Percentiles rank a stretch among this genome's conserved stretches.
These are phyloP conservation scores for Thermomucor indicae-seudaticae DNA, from an alignment of 371 early-diverging fungal genomes.

Conservation along the genomic window DNA sequence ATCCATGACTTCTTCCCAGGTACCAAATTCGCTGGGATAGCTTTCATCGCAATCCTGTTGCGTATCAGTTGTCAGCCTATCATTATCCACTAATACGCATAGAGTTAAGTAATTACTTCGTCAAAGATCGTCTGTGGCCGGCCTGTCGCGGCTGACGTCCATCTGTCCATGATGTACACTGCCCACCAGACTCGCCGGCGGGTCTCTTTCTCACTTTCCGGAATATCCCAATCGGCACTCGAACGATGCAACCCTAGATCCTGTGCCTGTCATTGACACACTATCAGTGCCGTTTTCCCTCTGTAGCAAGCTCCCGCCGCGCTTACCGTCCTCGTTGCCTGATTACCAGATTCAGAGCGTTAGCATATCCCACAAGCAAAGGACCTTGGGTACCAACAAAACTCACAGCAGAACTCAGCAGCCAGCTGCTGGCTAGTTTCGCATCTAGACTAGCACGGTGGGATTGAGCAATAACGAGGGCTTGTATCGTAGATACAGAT, in stretches of 20 bases:
- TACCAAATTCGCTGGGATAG: conserved; percentile 37
- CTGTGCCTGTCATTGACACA: conserved; percentile 37
- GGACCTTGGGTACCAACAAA: too few relatives aligned
- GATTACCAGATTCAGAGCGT: background rate
- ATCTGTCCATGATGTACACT: conserved; percentile 57
- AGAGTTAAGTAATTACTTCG: conserved; percentile 9
- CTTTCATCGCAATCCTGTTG: conserved; percentile 34
- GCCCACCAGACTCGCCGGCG: conserved; percentile 66
- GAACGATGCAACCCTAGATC: conserved; percentile 66
- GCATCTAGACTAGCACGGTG: conserved; percentile 40
- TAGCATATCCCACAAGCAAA: too few relatives aligned
- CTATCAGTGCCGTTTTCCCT: background rate
- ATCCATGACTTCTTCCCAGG: conserved; percentile 46
- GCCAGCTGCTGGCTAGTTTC: conserved; percentile 33
- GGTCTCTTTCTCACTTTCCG: conserved; percentile 52
- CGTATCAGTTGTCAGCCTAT: background rate
- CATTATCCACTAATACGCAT: background rate
- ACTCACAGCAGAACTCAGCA: conserved; percentile 34
- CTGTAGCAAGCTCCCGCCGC: background rate
- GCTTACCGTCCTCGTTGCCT: conserved; percentile 28
- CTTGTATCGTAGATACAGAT: conserved; percentile 38
- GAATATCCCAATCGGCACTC: conserved; percentile 47
- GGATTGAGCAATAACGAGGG: conserved; percentile 34
- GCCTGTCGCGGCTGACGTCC: conserved; percentile 48
- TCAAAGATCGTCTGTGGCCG: conserved; percentile 52